Percentiles rank a stretch among this genome's conserved stretches.
phyloP scores from a whole-genome alignment of 1,284 basidiomycete genomes.

The Cystobasidium sp. region DNA sequence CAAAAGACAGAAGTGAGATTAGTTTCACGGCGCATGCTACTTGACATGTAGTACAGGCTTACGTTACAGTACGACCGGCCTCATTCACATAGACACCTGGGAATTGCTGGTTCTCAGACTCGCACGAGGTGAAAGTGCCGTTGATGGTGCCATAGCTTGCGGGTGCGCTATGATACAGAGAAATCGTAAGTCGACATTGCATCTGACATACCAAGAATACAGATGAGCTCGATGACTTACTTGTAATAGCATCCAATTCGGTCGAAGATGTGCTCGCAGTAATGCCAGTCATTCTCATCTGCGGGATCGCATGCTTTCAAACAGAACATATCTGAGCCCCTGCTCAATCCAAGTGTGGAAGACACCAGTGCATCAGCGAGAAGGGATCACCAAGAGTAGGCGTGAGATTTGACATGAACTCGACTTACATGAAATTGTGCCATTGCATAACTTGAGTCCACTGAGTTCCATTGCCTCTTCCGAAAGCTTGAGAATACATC shows the following conservation, averaged over 20 bases:
- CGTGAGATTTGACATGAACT: no score
- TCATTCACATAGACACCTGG: conserved; percentile 44
- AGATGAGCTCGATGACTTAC: not conserved
- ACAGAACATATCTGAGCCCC: conserved; percentile 43
- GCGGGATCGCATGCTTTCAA: conserved; percentile 40
- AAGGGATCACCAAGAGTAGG: not conserved
- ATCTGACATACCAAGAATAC: not conserved
- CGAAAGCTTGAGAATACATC: conserved; percentile 38
- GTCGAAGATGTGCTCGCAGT: conserved; percentile 51
- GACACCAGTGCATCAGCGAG: not conserved
- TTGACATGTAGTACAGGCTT: not conserved
- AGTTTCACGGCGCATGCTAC: not conserved
- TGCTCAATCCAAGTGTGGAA: not conserved
- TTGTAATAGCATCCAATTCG: conserved; percentile 40
- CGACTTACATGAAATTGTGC: conserved; percentile 42
- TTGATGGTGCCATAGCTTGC: conserved; percentile 47
- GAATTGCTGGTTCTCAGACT: conserved; percentile 48
- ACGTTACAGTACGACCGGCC: conserved; percentile 15
- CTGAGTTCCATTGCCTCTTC: conserved; percentile 21
- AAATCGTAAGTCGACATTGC: not conserved
- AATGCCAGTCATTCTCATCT: conserved; percentile 23
- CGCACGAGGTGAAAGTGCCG: conserved; percentile 48
- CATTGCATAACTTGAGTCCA: conserved; percentile 41
- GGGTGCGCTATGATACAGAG: conserved; percentile 39
- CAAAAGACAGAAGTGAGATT: not conserved